Base-by-base conservation (phyloP, 2,329 filamentous ascomycete species). In the Fusarium drepaniforme region DNA sequence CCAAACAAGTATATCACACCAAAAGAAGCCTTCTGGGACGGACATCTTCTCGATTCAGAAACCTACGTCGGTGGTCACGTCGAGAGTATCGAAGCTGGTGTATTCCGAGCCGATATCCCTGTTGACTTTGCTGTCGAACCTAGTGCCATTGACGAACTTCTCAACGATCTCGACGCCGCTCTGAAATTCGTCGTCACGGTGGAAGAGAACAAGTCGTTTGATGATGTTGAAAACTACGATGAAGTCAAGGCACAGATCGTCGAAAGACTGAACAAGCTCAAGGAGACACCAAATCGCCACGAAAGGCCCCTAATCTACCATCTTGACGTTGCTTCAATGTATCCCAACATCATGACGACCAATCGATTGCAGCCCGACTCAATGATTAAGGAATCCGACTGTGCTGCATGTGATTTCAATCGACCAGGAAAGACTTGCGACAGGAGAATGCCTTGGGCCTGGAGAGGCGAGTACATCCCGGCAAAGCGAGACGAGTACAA, bases 301-400 rank as follows among this genome's bases (percentile, higher is more conserved):
- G 97, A 99, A 82, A 88, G 92, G 51, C 97, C 97, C 6, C 90
- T 97, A 37, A 99, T 99, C 75, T 99, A 99, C 84, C 97, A 99
- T 88, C 87, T 99, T 85, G 97, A 99, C 81, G 97, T 99, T 68
- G 97, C 97, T 21, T 98, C 97, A 70, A 99, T 99, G 97, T 99
- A 99, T 82, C 97, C 97, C 12, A 99, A 99, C 83, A 99, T 99
- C 82, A 99, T 99, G 97, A 99, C 97, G 3, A 99, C 97, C 1
- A 99, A 99, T 83, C 93, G 97, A 82, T 85, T 99, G 57, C 97
- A 99, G 78, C 97, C 97, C 0, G 97, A 99, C 83, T 98, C 97
- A n/a, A 97, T 99, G 95, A 97, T 99, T 64, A 88, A 96, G 58
- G 97, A 99, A 82, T 94, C 96, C 0, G 95, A 98, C 79, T 99